These are phyloP conservation scores for Thraustotheca clavata DNA, from an alignment of 352 stramenopile genomes.

Conservation along the genomic window DNA sequence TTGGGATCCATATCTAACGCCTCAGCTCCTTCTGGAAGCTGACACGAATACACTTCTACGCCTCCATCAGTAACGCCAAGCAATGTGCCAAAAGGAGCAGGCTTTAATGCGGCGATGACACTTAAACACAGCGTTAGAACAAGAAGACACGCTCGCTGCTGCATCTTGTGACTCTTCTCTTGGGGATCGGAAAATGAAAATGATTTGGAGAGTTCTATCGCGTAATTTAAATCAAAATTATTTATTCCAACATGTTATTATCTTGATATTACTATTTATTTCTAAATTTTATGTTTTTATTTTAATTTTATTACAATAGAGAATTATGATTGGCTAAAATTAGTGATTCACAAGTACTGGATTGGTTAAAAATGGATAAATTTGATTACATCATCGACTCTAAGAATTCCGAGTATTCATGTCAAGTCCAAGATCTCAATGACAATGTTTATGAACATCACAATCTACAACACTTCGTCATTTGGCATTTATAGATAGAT, in stretches of 20 bases:
- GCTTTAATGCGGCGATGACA: neutral
- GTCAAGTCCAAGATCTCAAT: neutral
- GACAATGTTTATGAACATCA: too few species aligned
- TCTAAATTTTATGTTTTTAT: neutral
- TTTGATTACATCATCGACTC: neutral
- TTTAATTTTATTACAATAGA: neutral
- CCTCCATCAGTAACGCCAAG: constrained; percentile 12
- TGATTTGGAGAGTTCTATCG: neutral
- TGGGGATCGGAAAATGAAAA: constrained; percentile 3
- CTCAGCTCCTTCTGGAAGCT: neutral
- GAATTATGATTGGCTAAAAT: neutral
- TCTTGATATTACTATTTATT: neutral
- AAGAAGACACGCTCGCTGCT: neutral
- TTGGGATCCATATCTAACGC: constrained; percentile 11
- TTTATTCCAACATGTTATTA: neutral
- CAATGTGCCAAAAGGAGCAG: constrained; percentile 12
- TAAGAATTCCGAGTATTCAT: neutral
- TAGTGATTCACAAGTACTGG: neutral
- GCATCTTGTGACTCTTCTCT: neutral
- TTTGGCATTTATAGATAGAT: too few species aligned
- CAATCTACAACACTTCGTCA: too few species aligned
- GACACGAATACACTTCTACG: constrained; percentile 19
- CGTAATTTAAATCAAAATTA: neutral
- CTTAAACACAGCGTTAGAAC: neutral
- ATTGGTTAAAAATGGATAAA: neutral